A percentile compares a stretch with the other conserved stretches of the same genome.
Evolutionary conservation across 164 flowering plant species (phyloP).

Genomic region (Magnolia sinica): DNA sequence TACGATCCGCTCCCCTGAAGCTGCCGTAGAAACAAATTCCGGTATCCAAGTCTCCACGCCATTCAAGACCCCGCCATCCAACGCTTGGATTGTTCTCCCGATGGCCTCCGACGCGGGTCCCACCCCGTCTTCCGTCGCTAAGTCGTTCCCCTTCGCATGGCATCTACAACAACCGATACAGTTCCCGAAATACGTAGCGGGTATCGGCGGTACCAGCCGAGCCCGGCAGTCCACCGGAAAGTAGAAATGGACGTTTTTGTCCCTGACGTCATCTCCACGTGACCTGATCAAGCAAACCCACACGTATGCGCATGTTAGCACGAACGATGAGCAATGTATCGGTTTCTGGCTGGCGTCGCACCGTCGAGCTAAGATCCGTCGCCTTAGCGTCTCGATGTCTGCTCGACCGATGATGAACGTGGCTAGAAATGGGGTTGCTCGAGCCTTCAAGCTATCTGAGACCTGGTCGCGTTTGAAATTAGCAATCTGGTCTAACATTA

Average conservation of each 20-base stretch:
- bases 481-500: background rate
- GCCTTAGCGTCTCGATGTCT: background rate
- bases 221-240: conserved; percentile 32
- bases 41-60: conserved; percentile 25
- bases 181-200: conserved; percentile 47
- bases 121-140: conserved; percentile 33
- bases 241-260: conserved; percentile 10
- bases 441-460: background rate
- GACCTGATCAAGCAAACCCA: conserved; percentile 41
- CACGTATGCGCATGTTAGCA: conserved; percentile 25
- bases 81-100: conserved; percentile 13
- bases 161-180: conserved; percentile 23
- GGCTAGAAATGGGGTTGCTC: background rate
- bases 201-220: conserved; percentile 25
- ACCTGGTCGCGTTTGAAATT: too few relatives aligned
- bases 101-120: conserved; percentile 23
- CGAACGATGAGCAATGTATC: conserved; percentile 26
- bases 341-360: background rate
- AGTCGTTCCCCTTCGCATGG: background rate
- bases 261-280: background rate
- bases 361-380: background rate
- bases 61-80: conserved; percentile 14
- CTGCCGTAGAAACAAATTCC: background rate
- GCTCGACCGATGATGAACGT: background rate
- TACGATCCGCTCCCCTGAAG: background rate